A percentile compares a stretch with the other conserved stretches of the same genome.
phyloP scores from a whole-genome alignment of 352 stramenopile genomes.

The Plasmopara halstedii region DNA sequence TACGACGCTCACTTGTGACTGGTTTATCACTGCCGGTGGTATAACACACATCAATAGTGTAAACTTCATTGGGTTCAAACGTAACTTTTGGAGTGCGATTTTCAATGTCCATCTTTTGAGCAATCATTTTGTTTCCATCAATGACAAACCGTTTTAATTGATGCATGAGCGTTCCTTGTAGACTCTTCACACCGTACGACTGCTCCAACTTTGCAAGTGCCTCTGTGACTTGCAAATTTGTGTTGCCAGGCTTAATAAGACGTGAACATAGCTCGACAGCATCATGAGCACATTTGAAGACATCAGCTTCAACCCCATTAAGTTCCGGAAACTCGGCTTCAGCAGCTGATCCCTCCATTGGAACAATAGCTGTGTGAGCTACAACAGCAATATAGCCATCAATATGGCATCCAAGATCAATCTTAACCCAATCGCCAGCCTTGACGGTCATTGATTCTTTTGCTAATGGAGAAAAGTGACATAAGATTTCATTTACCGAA shows the following conservation, averaged over 20 bases:
- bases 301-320: constrained; percentile 84
- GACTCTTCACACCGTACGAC: constrained; percentile 94
- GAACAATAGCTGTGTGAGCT: constrained; percentile 96
- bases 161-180: constrained; percentile 98
- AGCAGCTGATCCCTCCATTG: constrained; percentile 54
- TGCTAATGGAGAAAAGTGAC: constrained; percentile 96
- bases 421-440: constrained; percentile 86
- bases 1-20: constrained; percentile 84
- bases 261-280: constrained; percentile 94
- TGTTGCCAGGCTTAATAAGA: constrained; percentile 97
- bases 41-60: constrained; percentile 98
- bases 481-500: constrained; percentile 98
- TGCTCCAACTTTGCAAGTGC: constrained; percentile 92
- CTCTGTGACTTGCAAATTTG: constrained; percentile 93
- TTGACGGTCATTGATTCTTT: constrained; percentile 72
- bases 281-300: constrained; percentile 96
- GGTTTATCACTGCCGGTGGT: constrained; percentile 97
- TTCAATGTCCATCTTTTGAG: constrained; percentile 88
- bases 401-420: constrained; percentile 99
- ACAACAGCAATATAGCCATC: constrained; percentile 99
- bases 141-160: constrained; percentile 99
- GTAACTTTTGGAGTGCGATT: constrained; percentile 76
- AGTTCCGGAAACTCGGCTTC: constrained; percentile 53
- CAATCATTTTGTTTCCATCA: constrained; percentile 96
- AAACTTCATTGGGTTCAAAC: constrained; percentile 98